Base-by-base conservation (phyloP, 805 yeast genomes). In the Yamadazyma insecticola region DNA sequence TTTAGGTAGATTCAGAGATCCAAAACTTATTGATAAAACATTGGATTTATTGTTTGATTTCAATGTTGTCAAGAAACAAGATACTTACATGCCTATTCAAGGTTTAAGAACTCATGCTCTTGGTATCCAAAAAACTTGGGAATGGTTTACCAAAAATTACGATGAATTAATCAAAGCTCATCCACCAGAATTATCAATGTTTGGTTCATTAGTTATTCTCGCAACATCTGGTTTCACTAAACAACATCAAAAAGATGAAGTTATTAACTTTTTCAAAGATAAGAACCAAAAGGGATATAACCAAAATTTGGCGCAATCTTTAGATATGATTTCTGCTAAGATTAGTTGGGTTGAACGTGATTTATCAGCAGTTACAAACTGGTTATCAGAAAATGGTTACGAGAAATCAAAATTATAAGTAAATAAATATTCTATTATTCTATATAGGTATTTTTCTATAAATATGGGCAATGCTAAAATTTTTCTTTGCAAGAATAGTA, bases 101-200 rank as follows among this genome's bases (percentile, higher is more conserved):
- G 89, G 92, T 25, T 63, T 86, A 64, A 67, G 81, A 47, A 50
- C 72, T 11, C 78, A 77, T 47, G 68, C 61, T 32, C 67, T 63
- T 25, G 95, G 96, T 63, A 65, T 81, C 36, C 74, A 75, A 43
- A 72, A 76, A 9, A 60, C 81, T 43, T 89, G 89, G 86, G 33
- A 49, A 12, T 90, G 96, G 95, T 50, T 77, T 45, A 69, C 72
- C 47, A 48, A 37, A 10, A 79, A 89, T 57, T 90, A 94, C 90
- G 87, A 76, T 35, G 70, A 64, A 26, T 51, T 90, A 38, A 60
- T 61, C 45, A 70, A 75, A 53, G 64, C 71, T 48, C 72, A 87
- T 52, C 96, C 97, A 30, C 86, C 95, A 11, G 81, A 86, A 9
- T 70, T 81, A 41, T 70, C 87, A 15, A 76, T 88, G 85, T 67